phyloP scores from a whole-genome alignment of 2,329 filamentous ascomycete species.

The Scedosporium apiospermum region DNA sequence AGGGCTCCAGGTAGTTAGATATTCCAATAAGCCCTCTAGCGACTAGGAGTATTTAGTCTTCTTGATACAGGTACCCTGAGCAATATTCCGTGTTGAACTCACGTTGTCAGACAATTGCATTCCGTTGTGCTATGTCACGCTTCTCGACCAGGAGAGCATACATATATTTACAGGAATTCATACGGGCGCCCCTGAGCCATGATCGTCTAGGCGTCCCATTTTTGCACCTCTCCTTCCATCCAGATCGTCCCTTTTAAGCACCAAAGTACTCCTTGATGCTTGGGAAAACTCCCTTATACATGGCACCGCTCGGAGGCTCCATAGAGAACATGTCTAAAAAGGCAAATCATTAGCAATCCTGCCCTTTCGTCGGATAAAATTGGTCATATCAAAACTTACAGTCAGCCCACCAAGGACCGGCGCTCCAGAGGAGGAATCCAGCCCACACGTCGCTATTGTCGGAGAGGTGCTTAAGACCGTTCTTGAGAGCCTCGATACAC shows the following conservation, averaged over 20 bases:
- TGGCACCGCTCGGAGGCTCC: conserved; percentile 31
- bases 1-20: too few species aligned
- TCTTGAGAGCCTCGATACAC: conserved; percentile 41
- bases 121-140: not conserved
- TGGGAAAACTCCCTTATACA: conserved; percentile 4
- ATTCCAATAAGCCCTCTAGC: too few species aligned
- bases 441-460: conserved; percentile 49
- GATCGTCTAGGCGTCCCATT: not conserved
- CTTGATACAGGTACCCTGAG: too few species aligned
- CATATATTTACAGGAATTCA: not conserved
- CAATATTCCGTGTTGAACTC: too few species aligned
- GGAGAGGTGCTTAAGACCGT: conserved; percentile 40
- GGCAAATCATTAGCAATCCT: too few species aligned
- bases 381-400: conserved; percentile 13
- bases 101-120: not conserved
- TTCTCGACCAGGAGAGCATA: not conserved
- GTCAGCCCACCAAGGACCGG: conserved; percentile 48
- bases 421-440: conserved; percentile 48
- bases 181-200: not conserved
- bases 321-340: conserved; percentile 30
- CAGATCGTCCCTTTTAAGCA: not conserved
- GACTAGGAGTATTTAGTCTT: too few species aligned
- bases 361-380: too few species aligned
- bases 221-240: too few species aligned
- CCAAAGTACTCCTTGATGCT: conserved; percentile 3